Percentiles rank a stretch among this genome's conserved stretches.
phyloP scores from a whole-genome alignment of 805 yeast species.

The Cyberlindnera suaveolens region DNA sequence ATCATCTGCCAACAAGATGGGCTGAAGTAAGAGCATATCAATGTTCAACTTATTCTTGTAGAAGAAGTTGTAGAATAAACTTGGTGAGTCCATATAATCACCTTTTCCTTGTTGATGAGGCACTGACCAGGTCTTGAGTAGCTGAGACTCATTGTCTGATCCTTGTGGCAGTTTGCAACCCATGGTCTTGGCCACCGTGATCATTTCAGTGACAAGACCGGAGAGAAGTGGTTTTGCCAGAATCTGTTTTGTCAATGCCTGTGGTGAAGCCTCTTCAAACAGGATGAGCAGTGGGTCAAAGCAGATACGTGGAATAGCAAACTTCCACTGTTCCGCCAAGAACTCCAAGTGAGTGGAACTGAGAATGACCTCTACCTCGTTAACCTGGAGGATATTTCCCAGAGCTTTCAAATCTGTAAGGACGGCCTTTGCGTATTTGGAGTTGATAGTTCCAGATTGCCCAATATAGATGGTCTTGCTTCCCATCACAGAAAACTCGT shows the following conservation, averaged over 20 bases:
- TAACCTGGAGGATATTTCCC: constrained; percentile 25
- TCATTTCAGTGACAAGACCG: constrained; percentile 72
- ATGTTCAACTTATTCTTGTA: constrained; percentile 53
- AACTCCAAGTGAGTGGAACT: constrained; percentile 47
- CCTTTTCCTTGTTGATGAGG: constrained; percentile 6
- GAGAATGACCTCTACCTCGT: constrained; percentile 1
- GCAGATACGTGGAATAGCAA: constrained; percentile 72
- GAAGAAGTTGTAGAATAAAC: constrained; percentile 60
- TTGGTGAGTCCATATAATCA: constrained; percentile 42
- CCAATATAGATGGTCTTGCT: constrained; percentile 24
- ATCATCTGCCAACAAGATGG: constrained; percentile 87
- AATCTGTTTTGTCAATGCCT: constrained; percentile 53
- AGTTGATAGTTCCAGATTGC: constrained; percentile 33
- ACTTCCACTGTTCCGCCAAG: constrained; percentile 75
- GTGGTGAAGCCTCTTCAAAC: constrained; percentile 66
- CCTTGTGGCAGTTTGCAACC: constrained; percentile 67
- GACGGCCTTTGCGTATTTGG: constrained; percentile 30
- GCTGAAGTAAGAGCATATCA: constrained; percentile 76
- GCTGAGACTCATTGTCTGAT: constrained; percentile 57
- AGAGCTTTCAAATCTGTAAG: constrained; percentile 31
- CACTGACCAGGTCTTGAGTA: constrained; percentile 44
- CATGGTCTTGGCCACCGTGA: constrained; percentile 70
- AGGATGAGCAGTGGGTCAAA: constrained; percentile 71
- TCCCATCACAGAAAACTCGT: constrained; percentile 21
- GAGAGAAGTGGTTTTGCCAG: constrained; percentile 80